Evolutionary conservation across 2,329 filamentous ascomycete species (phyloP).

Genomic region (Neocucurbitaria cava): DNA sequence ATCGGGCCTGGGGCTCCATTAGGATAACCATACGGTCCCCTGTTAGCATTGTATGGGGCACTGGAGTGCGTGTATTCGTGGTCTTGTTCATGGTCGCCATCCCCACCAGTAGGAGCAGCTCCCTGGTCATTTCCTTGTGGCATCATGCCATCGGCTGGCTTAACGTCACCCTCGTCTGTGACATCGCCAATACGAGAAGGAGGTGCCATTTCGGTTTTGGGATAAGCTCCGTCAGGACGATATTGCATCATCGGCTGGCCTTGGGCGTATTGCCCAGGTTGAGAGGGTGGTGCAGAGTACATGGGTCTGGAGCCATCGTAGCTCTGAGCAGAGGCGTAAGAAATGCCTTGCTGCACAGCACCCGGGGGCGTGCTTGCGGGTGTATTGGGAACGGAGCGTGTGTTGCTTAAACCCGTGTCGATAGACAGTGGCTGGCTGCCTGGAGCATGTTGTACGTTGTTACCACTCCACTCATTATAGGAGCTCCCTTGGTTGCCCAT

Average conservation of each 20-base stretch:
- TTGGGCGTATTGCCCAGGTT: conserved; percentile 74
- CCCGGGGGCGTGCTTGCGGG: conserved; percentile 90
- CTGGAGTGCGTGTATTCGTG: conserved; percentile 86
- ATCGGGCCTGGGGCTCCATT: conserved; percentile 71
- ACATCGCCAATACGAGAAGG: conserved; percentile 70
- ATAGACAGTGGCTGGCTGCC: conserved; percentile 78
- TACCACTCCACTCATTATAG: conserved; percentile 80
- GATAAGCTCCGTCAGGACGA: conserved; percentile 57
- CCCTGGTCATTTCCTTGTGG: conserved; percentile 56
- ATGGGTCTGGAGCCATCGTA: conserved; percentile 82
- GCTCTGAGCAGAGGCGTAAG: conserved; percentile 73
- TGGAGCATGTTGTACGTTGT: conserved; percentile 54
- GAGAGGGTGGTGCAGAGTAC: conserved; percentile 73
- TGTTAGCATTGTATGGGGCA: conserved; percentile 73
- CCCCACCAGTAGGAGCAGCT: conserved; percentile 67
- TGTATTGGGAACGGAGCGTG: conserved; percentile 88
- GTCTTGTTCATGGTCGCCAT: conserved; percentile 76
- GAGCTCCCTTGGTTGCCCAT: conserved; percentile 76
- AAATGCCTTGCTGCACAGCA: conserved; percentile 77
- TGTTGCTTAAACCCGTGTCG: conserved; percentile 78
- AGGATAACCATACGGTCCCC: conserved; percentile 78
- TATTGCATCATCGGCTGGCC: conserved; percentile 72
- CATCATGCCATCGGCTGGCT: conserved; percentile 69
- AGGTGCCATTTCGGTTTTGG: conserved; percentile 89
- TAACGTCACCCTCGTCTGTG: conserved; percentile 68